Evolutionary conservation across 805 yeast genomes (phyloP).

Genomic region (Pichia manshurica): DNA sequence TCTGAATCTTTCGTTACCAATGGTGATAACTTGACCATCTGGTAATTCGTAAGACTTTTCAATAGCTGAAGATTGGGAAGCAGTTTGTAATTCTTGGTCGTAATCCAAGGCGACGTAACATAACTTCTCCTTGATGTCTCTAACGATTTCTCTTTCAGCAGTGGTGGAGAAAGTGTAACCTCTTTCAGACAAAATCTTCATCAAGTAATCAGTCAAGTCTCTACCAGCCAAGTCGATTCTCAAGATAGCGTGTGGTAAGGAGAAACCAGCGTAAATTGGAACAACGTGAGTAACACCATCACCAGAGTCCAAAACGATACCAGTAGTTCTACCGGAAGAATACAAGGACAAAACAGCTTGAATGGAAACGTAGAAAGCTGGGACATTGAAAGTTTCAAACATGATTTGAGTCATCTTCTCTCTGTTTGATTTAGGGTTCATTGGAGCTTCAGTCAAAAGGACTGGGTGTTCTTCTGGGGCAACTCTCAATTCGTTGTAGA

Average conservation of each 20-base stretch:
- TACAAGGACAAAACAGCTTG: conserved; percentile 98
- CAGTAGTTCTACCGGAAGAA: conserved; percentile 99
- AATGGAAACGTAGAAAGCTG: conserved; percentile 98
- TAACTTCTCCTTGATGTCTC: conserved; percentile 96
- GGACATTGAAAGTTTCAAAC: conserved; percentile 98
- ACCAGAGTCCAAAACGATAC: conserved; percentile 99
- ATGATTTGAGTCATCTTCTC: conserved; percentile 99
- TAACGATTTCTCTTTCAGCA: conserved; percentile 95
- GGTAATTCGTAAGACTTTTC: conserved; percentile 99
- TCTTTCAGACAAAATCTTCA: conserved; percentile 97
- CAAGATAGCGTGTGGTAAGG: conserved; percentile 96
- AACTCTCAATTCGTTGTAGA: conserved; percentile 99
- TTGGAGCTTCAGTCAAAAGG: conserved; percentile 98
- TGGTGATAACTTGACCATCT: conserved; percentile 98
- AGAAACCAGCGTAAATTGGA: conserved; percentile 99
- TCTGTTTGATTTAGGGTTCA: conserved; percentile 99
- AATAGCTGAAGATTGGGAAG: conserved; percentile 95
- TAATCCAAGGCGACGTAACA: conserved; percentile 99
- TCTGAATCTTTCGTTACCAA: conserved; percentile 99
- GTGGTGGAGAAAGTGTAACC: conserved; percentile 98
- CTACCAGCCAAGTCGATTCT: conserved; percentile 99
- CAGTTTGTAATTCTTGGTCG: conserved; percentile 99
- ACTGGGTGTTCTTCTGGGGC: conserved; percentile 99
- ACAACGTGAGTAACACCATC: conserved; percentile 99
- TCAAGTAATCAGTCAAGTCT: conserved; percentile 97